phyloP scores from a whole-genome alignment of 2,329 filamentous ascomycete species.

The Colletotrichum melonis region DNA sequence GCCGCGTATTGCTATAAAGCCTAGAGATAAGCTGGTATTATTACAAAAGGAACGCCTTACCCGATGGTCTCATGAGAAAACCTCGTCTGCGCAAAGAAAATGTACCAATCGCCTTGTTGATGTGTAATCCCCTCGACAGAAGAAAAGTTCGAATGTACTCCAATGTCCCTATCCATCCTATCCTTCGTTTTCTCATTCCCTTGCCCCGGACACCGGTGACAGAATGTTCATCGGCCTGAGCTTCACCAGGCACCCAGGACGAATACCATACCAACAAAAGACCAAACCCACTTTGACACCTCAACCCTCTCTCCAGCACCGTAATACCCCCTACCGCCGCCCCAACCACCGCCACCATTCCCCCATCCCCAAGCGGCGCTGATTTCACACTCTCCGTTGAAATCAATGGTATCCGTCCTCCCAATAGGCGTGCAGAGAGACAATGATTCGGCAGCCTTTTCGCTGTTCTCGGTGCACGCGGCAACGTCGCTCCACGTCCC shows the following conservation, averaged over 20 bases:
- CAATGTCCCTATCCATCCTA: background rate
- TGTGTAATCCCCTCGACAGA: background rate
- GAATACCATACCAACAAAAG: background rate
- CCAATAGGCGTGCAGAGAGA: constrained; percentile 17
- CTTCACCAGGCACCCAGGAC: constrained; percentile 7
- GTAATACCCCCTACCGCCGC: constrained; percentile 9
- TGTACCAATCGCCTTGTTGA: background rate
- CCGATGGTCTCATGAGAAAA: background rate
- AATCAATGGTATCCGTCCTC: constrained; percentile 26
- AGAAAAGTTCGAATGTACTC: background rate
- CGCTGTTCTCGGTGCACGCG: background rate
- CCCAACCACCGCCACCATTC: background rate
- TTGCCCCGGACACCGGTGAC: no score
- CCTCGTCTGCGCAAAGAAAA: background rate
- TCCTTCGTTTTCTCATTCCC: background rate
- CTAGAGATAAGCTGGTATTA: no score
- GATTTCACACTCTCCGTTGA: constrained; percentile 19
- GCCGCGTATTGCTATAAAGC: no score
- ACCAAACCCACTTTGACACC: constrained; percentile 14
- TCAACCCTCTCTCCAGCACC: constrained; percentile 16
- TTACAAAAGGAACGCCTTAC: background rate
- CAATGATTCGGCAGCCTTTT: background rate
- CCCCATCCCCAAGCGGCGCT: constrained; percentile 15
- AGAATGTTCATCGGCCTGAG: no score
- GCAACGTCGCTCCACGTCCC: constrained; percentile 56